Evolutionary conservation across 257 asterid species (phyloP).

Genomic region (Apocynum venetum): DNA sequence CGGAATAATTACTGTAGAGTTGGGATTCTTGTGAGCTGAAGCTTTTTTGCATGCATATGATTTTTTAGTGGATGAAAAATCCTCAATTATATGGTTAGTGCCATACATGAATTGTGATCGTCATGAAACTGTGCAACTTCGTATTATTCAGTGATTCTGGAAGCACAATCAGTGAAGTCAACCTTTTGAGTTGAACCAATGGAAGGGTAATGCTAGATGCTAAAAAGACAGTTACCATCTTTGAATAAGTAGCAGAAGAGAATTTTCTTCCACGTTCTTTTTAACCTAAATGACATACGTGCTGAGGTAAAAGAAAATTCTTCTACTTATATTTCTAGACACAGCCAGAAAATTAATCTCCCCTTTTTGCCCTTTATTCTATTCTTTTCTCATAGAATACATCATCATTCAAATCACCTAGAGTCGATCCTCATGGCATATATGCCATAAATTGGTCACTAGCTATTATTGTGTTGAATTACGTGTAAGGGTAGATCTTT

Average conservation of each 20-base stretch:
- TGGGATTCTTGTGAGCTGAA: too few species aligned
- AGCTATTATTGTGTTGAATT: too few species aligned
- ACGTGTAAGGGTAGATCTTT: too few species aligned
- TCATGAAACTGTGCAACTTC: too few species aligned
- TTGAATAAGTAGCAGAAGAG: slow-evolving; percentile 5
- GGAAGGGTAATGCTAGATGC: background rate
- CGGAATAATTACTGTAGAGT: too few species aligned
- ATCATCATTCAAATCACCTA: too few species aligned
- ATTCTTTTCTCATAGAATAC: background rate
- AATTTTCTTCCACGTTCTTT: background rate
- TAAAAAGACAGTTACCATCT: background rate
- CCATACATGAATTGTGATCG: too few species aligned
- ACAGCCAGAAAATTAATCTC: background rate
- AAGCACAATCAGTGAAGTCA: background rate
- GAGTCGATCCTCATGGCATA: background rate
- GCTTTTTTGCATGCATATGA: too few species aligned
- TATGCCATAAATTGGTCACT: too few species aligned
- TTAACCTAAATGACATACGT: background rate
- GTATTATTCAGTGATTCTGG: background rate
- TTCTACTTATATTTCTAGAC: background rate
- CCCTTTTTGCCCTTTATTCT: background rate
- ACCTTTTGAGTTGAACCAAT: background rate
- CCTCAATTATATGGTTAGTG: too few species aligned
- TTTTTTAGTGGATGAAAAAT: too few species aligned
- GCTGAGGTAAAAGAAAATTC: background rate